Evolutionary conservation across 2,329 filamentous ascomycete genomes (phyloP).

Genomic region (Paracoccidioides brasiliensis): DNA sequence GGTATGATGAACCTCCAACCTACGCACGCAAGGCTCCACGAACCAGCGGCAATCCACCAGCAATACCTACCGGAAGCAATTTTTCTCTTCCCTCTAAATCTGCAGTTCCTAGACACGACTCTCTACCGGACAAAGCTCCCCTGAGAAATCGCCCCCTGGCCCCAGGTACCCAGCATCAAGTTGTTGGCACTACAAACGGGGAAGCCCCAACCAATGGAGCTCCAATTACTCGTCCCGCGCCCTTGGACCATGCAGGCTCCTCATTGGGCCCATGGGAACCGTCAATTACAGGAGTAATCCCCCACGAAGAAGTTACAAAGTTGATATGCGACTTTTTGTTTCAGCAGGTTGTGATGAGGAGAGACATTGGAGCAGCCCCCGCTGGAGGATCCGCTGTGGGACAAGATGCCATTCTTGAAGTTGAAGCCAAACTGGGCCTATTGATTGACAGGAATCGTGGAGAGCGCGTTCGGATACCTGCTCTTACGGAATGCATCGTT

Average conservation of each 20-base stretch:
- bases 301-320: constrained; percentile 62
- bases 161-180: constrained; percentile 4
- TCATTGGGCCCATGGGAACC: constrained; percentile 36
- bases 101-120: constrained; percentile 20
- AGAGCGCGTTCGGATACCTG: constrained; percentile 52
- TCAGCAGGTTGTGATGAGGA: constrained; percentile 52
- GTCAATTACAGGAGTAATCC: constrained; percentile 55
- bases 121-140: constrained; percentile 5
- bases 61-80: constrained; percentile 24
- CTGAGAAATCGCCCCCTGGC: constrained; percentile 6
- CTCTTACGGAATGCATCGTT: constrained; percentile 59
- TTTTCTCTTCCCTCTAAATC: constrained; percentile 13
- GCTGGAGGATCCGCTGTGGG: constrained; percentile 45
- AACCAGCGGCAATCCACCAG: constrained; percentile 28
- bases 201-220: constrained; percentile 20
- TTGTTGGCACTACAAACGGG: constrained; percentile 14
- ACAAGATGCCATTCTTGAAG: constrained; percentile 65
- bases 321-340: constrained; percentile 72
- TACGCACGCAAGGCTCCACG: constrained; percentile 35
- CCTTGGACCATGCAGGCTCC: constrained; percentile 15
- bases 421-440: constrained; percentile 85
- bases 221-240: constrained; percentile 7
- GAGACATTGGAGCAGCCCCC: constrained; percentile 45
- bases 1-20: constrained; percentile 41
- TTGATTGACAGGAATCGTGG: constrained; percentile 62